Percentiles rank a stretch among this genome's conserved stretches.
Evolutionary conservation across 2,329 filamentous ascomycete genomes (phyloP).

Genomic region (Phialemoniopsis sp.): DNA sequence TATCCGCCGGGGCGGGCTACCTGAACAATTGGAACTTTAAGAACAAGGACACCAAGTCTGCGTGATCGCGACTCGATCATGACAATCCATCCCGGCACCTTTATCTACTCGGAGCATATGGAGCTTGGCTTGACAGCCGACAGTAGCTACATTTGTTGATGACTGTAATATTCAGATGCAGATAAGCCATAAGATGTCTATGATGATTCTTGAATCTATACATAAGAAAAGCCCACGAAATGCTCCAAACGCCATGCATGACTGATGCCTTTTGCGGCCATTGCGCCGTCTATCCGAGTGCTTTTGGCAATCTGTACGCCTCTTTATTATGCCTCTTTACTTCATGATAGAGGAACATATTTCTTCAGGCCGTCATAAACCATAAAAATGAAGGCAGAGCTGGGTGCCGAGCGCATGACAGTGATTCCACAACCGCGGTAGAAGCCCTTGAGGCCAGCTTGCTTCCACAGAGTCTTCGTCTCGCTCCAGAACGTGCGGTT

Average conservation of each 20-base stretch:
- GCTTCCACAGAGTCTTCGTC: slow-evolving; percentile 69
- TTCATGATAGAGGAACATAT: slow-evolving; percentile 49
- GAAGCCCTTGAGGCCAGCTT: slow-evolving; percentile 77
- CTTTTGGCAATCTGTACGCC: not conserved
- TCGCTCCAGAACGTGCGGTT: slow-evolving; percentile 70
- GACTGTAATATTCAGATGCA: no score
- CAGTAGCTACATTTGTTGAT: no score
- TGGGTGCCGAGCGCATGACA: slow-evolving; percentile 80
- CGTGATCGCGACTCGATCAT: no score
- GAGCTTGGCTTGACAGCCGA: no score
- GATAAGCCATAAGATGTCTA: no score
- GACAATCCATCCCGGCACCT: no score
- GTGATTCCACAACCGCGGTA: slow-evolving; percentile 97
- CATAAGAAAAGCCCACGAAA: not conserved
- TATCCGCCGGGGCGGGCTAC: slow-evolving; percentile 65
- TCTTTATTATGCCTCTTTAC: not conserved
- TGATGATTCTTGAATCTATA: no score
- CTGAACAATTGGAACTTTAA: slow-evolving; percentile 65
- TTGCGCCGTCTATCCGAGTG: not conserved
- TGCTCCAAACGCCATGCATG: no score
- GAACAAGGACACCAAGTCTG: slow-evolving; percentile 13
- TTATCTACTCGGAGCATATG: no score
- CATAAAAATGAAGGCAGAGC: slow-evolving; percentile 97
- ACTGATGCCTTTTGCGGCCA: not conserved
- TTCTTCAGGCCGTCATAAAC: slow-evolving; percentile 84